These are phyloP conservation scores for Cladosporium velox DNA, from an alignment of 2,329 filamentous ascomycete species.

Conservation along the genomic window DNA sequence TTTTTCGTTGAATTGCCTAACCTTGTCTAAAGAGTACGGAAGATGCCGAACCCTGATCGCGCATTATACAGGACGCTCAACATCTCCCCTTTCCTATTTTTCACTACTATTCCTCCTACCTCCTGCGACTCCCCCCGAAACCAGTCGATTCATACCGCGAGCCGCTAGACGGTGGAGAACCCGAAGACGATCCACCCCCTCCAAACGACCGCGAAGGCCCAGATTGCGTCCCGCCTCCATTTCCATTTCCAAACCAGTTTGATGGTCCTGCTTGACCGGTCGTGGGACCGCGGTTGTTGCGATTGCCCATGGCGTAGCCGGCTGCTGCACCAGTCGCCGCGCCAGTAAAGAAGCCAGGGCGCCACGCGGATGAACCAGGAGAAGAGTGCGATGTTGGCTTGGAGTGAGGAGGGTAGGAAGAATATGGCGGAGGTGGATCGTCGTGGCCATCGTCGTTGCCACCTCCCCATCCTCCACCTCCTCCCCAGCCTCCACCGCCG, in stretches of 20 bases:
- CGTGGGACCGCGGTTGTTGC: constrained; percentile 29
- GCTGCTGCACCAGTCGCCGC: constrained; percentile 69
- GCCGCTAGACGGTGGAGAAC: constrained; percentile 12
- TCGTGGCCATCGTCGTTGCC: constrained; percentile 44
- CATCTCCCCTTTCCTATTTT: background rate
- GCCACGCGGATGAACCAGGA: constrained; percentile 52
- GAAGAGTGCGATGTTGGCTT: constrained; percentile 10
- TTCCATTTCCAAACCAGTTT: constrained; percentile 32
- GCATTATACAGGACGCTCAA: background rate
- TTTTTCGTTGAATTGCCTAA: background rate
- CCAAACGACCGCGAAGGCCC: constrained; percentile 14
- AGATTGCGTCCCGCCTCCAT: background rate
- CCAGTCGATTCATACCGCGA: constrained; percentile 21
- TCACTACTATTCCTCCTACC: background rate
- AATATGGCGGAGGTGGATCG: constrained; percentile 55
- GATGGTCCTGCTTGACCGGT: constrained; percentile 39
- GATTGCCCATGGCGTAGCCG: constrained; percentile 62
- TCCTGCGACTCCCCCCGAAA: constrained; percentile 19
- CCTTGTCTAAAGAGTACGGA: background rate
- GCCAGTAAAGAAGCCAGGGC: constrained; percentile 74
- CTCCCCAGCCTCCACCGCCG: constrained; percentile 43
- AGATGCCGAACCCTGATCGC: background rate
- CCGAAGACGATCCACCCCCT: constrained; percentile 1
- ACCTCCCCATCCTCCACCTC: constrained; percentile 44
- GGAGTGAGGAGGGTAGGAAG: constrained; percentile 23